These are phyloP conservation scores for Globisporangium nodosum DNA, from an alignment of 352 stramenopile species.

Conservation along the genomic window DNA sequence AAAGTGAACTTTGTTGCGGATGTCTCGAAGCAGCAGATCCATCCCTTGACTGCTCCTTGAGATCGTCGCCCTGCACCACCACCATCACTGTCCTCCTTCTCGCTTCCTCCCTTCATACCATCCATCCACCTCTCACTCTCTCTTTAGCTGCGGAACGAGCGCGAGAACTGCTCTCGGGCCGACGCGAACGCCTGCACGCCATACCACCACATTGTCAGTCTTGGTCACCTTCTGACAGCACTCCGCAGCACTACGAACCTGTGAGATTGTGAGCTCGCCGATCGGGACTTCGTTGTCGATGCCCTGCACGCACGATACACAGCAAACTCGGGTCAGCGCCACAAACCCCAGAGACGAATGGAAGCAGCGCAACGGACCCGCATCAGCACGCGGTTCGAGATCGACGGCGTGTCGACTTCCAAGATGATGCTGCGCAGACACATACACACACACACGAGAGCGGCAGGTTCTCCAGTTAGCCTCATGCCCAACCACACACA, in stretches of 20 bases:
- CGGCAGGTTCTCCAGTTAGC: not conserved
- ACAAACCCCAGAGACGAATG: not conserved
- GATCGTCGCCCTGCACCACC: not conserved
- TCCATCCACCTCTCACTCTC: not conserved
- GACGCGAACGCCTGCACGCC: conserved; percentile 66
- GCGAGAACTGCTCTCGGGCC: conserved; percentile 83
- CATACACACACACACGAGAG: not conserved
- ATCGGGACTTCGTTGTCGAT: conserved; percentile 87
- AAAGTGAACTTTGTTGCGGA: not conserved
- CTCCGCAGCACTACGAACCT: conserved; percentile 25
- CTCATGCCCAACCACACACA: not conserved
- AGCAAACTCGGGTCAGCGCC: not conserved
- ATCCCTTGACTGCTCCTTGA: not conserved
- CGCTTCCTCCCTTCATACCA: not conserved
- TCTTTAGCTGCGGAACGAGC: conserved; percentile 80
- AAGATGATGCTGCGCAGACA: conserved; percentile 67
- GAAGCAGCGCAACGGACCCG: conserved; percentile 41
- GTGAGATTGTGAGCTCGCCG: conserved; percentile 82
- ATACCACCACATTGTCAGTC: not conserved
- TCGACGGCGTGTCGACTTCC: conserved; percentile 84
- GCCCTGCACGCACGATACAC: conserved; percentile 30
- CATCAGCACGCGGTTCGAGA: conserved; percentile 90
- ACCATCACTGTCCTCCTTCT: not conserved
- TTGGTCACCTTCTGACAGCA: too few species aligned
- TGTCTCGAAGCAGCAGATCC: not conserved